Base-by-base conservation (phyloP, 2,329 filamentous ascomycete genomes). In the Neonectria punicea region DNA sequence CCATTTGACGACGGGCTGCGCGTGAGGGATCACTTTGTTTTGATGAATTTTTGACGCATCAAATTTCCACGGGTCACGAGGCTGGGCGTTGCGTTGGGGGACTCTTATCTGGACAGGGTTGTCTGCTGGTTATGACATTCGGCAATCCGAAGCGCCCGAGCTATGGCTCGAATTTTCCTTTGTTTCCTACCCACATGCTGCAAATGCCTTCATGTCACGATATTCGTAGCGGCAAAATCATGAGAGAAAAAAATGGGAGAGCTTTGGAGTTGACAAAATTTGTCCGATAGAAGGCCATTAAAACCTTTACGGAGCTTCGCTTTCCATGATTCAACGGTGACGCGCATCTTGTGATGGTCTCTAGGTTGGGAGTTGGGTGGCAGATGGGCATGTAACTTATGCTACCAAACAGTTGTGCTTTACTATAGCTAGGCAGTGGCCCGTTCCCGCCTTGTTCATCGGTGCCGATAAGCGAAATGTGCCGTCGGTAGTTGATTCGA, bases 101-200 rank as follows among this genome's bases (percentile, higher is more conserved):
- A 75, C 78, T 18, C 73, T 81, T 81, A 81, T 82, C 80, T 83
- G 80, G 81, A 81, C 76, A 75, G 76, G 75, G 76, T 79, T 80
- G 79, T 81, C 80, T 80, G 70, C 75, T 75, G 74, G 73, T 75
- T 77, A 73, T 75, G 75, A 76, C 73, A 69, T 66, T 67, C 68
- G 69, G 69, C 71, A 74, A 72, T 69, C 68, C 70, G 68, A 61
- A 65, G 65, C 64, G 58, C 62, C 53, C 58, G 61, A 53, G 67
- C 53, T 51, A 64, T 47, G 54, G 58, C 65, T 75, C 64, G 63
- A 69, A 67, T 73, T 80, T 80, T 81, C 74, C 75, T 79, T 81
- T 79, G 75, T 78, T 77, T 70, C 71, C 70, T 73, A 76, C 73
- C 73, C 78, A 78, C 76, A 75, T 70, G 71, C 71, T 72, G 68